Evolutionary conservation across 164 flowering plant species (phyloP).

Genomic region (Tetracentron sinense): DNA sequence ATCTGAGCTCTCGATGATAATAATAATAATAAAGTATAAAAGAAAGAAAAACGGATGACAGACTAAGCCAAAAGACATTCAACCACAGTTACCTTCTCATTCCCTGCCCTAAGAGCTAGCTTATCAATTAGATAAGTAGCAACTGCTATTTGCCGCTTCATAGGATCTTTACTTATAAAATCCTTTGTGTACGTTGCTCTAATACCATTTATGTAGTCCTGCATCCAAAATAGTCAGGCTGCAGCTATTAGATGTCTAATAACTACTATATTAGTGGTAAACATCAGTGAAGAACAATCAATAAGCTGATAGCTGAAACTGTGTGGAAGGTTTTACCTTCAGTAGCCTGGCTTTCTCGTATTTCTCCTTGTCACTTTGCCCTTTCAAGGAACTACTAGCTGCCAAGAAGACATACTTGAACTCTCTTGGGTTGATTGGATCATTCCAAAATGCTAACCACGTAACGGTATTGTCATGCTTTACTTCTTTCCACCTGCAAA

Average conservation of each 20-base stretch:
- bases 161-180: constrained; percentile 57
- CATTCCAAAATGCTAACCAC: constrained; percentile 99
- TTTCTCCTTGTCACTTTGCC: constrained; percentile 98
- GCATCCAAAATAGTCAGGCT: constrained; percentile 18
- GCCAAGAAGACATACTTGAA: constrained; percentile 96
- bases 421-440: constrained; percentile 89
- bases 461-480: constrained; percentile 98
- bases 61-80: background rate
- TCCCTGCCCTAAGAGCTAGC: constrained; percentile 98
- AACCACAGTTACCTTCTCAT: constrained; percentile 80
- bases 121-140: constrained; percentile 99
- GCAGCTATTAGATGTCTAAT: background rate
- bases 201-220: constrained; percentile 78
- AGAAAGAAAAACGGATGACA: background rate
- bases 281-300: constrained; percentile 4
- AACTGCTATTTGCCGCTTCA: constrained; percentile 82
- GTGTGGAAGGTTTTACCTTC: constrained; percentile 47
- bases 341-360: constrained; percentile 93
- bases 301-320: constrained; percentile 2
- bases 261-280: background rate
- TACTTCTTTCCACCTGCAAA: constrained; percentile 94
- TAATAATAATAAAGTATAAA: no score
- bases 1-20: background rate
- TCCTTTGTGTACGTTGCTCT: constrained; percentile 74
- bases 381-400: constrained; percentile 96